Evolutionary conservation across 306 rosid species (phyloP), one percentile per base, ranked within the genome.

Genomic region (Begonia peltatifolia): DNA sequence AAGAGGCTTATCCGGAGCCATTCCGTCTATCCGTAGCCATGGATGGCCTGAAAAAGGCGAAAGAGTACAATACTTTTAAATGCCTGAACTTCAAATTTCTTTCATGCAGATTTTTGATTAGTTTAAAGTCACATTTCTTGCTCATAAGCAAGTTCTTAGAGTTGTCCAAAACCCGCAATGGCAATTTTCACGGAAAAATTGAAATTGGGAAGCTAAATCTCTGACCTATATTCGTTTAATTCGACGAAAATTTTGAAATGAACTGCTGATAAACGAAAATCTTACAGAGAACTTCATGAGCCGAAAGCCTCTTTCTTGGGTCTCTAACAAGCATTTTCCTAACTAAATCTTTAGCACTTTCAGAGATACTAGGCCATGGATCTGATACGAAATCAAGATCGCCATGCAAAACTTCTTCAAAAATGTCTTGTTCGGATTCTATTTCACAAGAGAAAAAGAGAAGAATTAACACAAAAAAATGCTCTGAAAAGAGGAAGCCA

Each of bases 351-450:
- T 85, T 78, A 17, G 97, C 97, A 67, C 82, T 63, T 18, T 69
- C 87, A 18, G 97, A 89, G 35, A 89, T 67, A 35, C 49, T 65
- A 57, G 94, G 97, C 97, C 97, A 89, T 30, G 97, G 97, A 42
- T 85, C 87, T 6, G 84, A 70, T 43, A 75, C 4, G 80, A 85
- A 89, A 71, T 89, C 85, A 14, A 76, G 79, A 14, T 80, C 70
- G 30, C 72, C 58, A 2, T 76, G 62, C 80, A 89, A 76, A 58
- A 89, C 87, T 50, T 75, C 78, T 42, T 76, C 76, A 41, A 82
- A 85, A 64, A 89, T 89, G 42, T 74, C 76, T 11, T 76, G 71
- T 72, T 82, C 94, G 4, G 81, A 49, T 72, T 85, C 97, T 89
- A 38, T 46, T 62, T 56, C 12, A 14, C 43, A 36, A 62, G 0